Base-by-base conservation (phyloP, 108 stramenopile species). In the Aurantiochytrium sp. region DNA sequence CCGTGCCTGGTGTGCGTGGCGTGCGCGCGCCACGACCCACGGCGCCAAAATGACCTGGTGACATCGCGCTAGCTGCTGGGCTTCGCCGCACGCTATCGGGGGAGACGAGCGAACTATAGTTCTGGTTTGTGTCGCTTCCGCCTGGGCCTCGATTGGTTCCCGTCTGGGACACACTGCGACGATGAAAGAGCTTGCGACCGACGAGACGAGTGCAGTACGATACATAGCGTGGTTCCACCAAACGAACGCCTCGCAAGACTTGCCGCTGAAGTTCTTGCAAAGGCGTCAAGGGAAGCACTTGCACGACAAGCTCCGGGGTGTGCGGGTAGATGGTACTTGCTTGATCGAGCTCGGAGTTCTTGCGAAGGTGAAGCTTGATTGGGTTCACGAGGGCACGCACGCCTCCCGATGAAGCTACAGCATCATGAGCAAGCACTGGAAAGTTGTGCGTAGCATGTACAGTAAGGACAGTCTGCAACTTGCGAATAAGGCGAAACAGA, bases 181-280 rank as follows among this genome's bases (percentile, higher is more conserved):
- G 76, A 23, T 83, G 76, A 12, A 83, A 12, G 76, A 83, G 23
- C 51, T 83, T 83, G 76, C 76, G 76, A 53, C 76, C 76, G n/a
- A 83, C 76, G 6, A 83, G 76, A n/a, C 51, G 45, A 12, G 49
- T 12, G 51, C 76, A 83, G 28, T 25, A 83, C 28, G 76, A 47
- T 6, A 53, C 76, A 35, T 83, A 83, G n/a, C 76, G 76, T 6
- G 76, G 76, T 2, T 83, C 76, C 16, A 53, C n/a, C 43, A 83
- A 45, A 6, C 76, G 45, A 12, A 83, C 76, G 4, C 49, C 76
- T 12, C 76, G 76, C n/a, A 83, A 4, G 6, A 83, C 76, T 35
- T 83, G 76, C 0, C 51, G 45, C 28, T 83, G 76, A 83, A 83
- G 51, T 23, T 83, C 76, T 12, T 83, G 51, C 51, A 83, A 35